These are phyloP conservation scores for Theileria parva DNA, from an alignment of 169 alveolate genomes.

Conservation along the genomic window DNA sequence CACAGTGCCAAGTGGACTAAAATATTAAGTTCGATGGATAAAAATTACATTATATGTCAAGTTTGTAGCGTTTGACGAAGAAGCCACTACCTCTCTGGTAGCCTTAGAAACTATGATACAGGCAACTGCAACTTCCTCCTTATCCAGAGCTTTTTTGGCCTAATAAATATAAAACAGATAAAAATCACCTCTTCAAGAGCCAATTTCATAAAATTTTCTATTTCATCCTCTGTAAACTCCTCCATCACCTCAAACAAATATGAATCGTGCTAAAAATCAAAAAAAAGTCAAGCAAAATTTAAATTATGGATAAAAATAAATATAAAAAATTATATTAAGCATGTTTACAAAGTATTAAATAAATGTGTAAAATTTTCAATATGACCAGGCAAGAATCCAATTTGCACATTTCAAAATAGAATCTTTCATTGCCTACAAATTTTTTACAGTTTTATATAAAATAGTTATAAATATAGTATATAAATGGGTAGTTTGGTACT, in stretches of 20 bases:
- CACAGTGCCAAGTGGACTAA: constrained; percentile 70
- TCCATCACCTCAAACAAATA: not conserved
- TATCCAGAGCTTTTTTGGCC: constrained; percentile 57
- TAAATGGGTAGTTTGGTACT: not conserved
- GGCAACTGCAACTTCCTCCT: constrained; percentile 70
- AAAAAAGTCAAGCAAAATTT: not conserved
- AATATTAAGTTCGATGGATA: not conserved
- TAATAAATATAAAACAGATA: constrained; percentile 1
- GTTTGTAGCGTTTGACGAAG: constrained; percentile 50
- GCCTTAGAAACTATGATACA: constrained; percentile 61
- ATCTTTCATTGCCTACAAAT: constrained; percentile 24
- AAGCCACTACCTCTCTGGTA: not conserved
- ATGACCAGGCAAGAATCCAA: constrained; percentile 56
- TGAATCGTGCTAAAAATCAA: not conserved
- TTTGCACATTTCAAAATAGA: constrained; percentile 59
- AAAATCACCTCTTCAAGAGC: constrained; percentile 51
- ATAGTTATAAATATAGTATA: not conserved
- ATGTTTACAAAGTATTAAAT: not conserved
- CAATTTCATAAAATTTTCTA: constrained; percentile 36
- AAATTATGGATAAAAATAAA: not conserved
- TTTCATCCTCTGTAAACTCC: constrained; percentile 39
- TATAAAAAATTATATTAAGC: not conserved
- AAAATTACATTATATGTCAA: constrained; percentile 38
- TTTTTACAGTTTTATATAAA: not conserved
- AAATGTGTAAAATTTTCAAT: constrained; percentile 6